Evolutionary conservation across 2,329 filamentous ascomycete genomes (phyloP).

Genomic region (Stachybotrys elegans): DNA sequence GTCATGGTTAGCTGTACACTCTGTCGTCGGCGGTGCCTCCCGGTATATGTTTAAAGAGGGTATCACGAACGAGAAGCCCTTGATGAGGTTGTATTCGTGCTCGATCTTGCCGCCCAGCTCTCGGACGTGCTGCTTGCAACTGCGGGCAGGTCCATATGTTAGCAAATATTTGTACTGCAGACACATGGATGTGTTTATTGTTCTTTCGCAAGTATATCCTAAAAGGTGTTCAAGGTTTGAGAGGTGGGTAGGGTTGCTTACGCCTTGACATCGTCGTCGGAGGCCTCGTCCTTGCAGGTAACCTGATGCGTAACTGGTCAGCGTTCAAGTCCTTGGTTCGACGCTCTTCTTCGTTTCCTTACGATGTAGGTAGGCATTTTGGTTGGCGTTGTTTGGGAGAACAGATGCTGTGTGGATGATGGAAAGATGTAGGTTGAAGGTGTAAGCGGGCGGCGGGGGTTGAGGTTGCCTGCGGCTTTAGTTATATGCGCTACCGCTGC

Average conservation of each 20-base stretch:
- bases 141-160: no score
- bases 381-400: constrained; percentile 9
- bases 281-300: constrained; percentile 69
- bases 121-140: constrained; percentile 69
- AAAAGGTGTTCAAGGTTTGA: neutral
- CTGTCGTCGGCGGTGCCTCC: neutral
- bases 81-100: constrained; percentile 82
- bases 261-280: constrained; percentile 62
- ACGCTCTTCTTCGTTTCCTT: no score
- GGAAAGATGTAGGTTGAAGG: constrained; percentile 7
- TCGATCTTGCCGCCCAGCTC: constrained; percentile 79
- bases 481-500: neutral
- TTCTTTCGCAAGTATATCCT: constrained; percentile 2
- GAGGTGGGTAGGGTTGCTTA: constrained; percentile 30
- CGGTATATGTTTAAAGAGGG: neutral
- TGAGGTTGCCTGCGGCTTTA: constrained; percentile 1
- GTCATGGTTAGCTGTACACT: neutral
- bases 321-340: no score
- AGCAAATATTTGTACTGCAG: no score
- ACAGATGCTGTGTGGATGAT: constrained; percentile 2
- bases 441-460: constrained; percentile 8
- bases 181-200: constrained; percentile 6
- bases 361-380: constrained; percentile 56
- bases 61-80: constrained; percentile 78
- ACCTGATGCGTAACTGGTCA: constrained; percentile 57